Conservation (phyloP, 2,329 filamentous ascomycete species). For the Cladophialophora bantiana region DNA sequence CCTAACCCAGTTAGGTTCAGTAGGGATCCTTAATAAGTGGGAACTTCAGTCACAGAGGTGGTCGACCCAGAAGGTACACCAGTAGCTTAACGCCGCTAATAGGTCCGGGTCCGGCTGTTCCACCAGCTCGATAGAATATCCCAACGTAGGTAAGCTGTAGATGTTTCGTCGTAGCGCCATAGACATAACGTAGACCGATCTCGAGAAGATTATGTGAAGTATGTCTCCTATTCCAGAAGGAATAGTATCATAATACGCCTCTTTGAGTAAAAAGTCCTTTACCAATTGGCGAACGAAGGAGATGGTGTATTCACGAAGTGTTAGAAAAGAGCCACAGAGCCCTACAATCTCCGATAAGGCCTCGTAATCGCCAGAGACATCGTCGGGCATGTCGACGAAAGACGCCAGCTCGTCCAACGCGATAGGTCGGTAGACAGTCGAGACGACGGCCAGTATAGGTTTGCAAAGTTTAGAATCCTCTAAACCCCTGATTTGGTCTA, state of each 20-base stretch:
- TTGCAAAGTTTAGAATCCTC: conserved; percentile 1
- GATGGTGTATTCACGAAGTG: conserved; percentile 4
- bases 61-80: too few species aligned
- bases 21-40: too few species aligned
- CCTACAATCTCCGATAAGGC: not conserved
- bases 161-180: not conserved
- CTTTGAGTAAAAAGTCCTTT: not conserved
- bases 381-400: not conserved
- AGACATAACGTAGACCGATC: not conserved
- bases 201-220: not conserved
- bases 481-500: not conserved
- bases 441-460: not conserved
- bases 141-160: not conserved
- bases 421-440: conserved; percentile 3
- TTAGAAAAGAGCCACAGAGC: conserved; percentile 4
- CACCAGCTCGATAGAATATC: not conserved
- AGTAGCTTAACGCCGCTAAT: too few species aligned
- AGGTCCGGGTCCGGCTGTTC: not conserved
- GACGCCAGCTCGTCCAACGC: not conserved
- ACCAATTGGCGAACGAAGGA: conserved; percentile 8
- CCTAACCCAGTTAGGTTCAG: too few species aligned
- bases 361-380: not conserved
- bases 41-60: too few species aligned
- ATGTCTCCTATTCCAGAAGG: not conserved
- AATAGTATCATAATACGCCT: not conserved